These are phyloP conservation scores for Lachnellula hyalina DNA, from an alignment of 2,329 filamentous ascomycete genomes.

Conservation along the genomic window DNA sequence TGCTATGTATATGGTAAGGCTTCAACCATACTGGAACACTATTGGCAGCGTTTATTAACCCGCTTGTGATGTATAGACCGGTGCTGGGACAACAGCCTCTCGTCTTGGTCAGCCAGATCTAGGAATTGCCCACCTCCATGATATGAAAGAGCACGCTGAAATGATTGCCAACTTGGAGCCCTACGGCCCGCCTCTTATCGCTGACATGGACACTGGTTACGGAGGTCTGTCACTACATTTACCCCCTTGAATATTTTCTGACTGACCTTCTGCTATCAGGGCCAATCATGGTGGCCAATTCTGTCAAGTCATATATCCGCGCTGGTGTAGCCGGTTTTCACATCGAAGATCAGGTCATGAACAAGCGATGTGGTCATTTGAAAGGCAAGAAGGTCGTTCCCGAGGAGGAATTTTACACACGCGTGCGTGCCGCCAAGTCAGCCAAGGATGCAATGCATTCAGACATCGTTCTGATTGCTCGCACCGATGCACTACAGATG, in stretches of 20 bases:
- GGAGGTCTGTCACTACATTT: conserved; percentile 15
- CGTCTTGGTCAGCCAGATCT: conserved; percentile 45
- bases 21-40: background rate
- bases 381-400: conserved; percentile 54
- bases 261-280: background rate
- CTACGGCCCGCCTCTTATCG: conserved; percentile 43
- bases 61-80: conserved; percentile 30
- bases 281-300: conserved; percentile 43
- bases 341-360: conserved; percentile 57
- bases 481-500: conserved; percentile 55
- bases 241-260: background rate
- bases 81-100: conserved; percentile 45
- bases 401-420: conserved; percentile 43
- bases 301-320: conserved; percentile 46
- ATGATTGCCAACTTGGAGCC: conserved; percentile 49
- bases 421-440: conserved; percentile 50
- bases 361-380: conserved; percentile 63
- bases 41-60: background rate
- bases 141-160: conserved; percentile 48
- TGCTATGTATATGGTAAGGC: conserved; percentile 59
- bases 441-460: conserved; percentile 44
- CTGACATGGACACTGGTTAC: conserved; percentile 47
- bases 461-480: conserved; percentile 59
- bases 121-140: conserved; percentile 44
- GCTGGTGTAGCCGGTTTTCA: conserved; percentile 55